These are phyloP conservation scores for Collybiopsis confluens DNA, from an alignment of 768 basidiomycete species.

Conservation along the genomic window DNA sequence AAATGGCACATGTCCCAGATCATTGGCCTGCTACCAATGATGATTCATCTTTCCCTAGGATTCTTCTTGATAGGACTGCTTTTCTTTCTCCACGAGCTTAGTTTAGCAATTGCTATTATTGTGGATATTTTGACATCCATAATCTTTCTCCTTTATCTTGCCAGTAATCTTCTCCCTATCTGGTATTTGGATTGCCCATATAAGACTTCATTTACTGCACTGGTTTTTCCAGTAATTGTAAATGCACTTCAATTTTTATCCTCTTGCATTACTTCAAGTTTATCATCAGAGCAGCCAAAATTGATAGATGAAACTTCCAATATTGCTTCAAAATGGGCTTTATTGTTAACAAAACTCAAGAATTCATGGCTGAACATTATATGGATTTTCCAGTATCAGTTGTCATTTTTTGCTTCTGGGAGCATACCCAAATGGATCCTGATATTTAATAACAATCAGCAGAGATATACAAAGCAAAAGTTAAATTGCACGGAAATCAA, in stretches of 20 bases:
- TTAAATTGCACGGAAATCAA: neutral
- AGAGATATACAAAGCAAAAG: too few relatives aligned
- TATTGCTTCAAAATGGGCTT: too few relatives aligned
- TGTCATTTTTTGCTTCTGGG: too few relatives aligned
- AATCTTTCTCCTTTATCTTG: neutral
- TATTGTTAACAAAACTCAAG: too few relatives aligned
- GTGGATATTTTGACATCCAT: neutral
- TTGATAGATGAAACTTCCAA: neutral
- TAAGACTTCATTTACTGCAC: neutral
- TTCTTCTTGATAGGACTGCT: conserved; percentile 12
- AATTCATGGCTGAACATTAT: too few relatives aligned
- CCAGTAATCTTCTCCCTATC: neutral
- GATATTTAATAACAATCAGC: too few relatives aligned
- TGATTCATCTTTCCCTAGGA: conserved; percentile 12
- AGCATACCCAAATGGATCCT: neutral
- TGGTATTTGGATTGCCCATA: neutral
- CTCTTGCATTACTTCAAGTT: neutral
- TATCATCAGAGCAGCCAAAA: too few relatives aligned
- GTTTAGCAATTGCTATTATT: neutral
- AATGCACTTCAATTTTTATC: neutral
- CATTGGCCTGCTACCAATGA: conserved; percentile 12
- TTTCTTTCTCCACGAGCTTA: neutral
- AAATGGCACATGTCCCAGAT: conserved; percentile 17
- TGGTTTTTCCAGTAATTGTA: neutral
- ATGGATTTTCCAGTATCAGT: too few relatives aligned